Evolutionary conservation across 208 protist genomes (phyloP), one percentile per base, ranked within the genome.

Genomic region (Acanthamoeba rhysodes): DNA sequence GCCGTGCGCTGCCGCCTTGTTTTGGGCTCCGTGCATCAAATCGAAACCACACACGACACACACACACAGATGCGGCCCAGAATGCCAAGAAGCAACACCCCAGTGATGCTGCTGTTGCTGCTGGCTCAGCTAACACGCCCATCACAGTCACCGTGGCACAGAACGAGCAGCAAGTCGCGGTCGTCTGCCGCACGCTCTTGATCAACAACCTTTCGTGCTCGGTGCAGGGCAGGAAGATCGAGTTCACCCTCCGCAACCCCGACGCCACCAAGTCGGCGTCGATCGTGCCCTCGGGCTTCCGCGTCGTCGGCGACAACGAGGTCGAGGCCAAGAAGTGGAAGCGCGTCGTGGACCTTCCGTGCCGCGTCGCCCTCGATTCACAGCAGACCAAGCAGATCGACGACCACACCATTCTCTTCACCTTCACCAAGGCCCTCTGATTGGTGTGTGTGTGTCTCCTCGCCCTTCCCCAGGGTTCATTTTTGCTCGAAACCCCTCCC

Each of bases 121-220:
- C n/a, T 48, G 80, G 50, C 22, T 20, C 16, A 32, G 32, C 80
- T 88, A 88, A 88, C 80, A 64, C 27, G 80, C 80, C 80, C 80
- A 88, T 88, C 80, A 37, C 80, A 88, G 80, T 88, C 27, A 88
- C 80, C 20, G 50, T 88, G 27, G 80, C 80, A 64, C 80, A 88
- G 53, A 88, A 45, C 80, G 80, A 88, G 20, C n/a, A 20, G 6
- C 80, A 88, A 27, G 80, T 88, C 24, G 53, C 53, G n/a, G 27
- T 88, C 80, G 10, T 88, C n/a, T 88, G 80, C 50, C 80, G 80
- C 50, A 37, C 80, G 45, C 80, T 88, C 20, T 64, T 41, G 50
- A 64, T 88, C 45, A 64, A 29, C 48, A 41, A 64, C 24, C 80
- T 88, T 34, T 88, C 80, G 50, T 88, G 80, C 80, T 34, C 80